Conservation (phyloP, 257 asterid genomes). For the Fraxinus excelsior region DNA sequence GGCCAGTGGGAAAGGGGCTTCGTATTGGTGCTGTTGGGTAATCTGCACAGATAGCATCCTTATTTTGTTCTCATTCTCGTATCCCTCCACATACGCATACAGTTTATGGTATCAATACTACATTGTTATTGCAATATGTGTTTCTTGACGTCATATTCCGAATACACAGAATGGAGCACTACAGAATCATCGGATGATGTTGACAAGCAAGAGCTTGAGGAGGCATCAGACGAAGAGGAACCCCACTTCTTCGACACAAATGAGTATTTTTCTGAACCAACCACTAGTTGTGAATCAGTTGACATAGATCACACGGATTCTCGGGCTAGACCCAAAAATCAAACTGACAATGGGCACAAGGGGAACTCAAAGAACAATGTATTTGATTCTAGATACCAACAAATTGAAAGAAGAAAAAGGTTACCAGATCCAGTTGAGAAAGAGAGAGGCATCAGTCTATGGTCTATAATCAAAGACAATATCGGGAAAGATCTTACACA, state of each 20-base stretch:
- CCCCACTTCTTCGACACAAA: conserved; percentile 64
- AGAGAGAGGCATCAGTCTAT: conserved; percentile 84
- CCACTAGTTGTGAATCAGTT: conserved; percentile 33
- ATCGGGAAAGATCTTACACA: conserved; percentile 90
- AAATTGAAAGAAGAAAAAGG: conserved; percentile 67
- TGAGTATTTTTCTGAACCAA: conserved; percentile 60
- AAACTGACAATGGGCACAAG: conserved; percentile 26
- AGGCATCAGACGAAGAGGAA: conserved; percentile 89
- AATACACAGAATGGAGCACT: conserved; percentile 80
- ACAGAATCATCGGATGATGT: conserved; percentile 92
- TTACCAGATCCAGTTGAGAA: conserved; percentile 92
- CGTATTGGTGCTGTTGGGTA: too few relatives aligned
- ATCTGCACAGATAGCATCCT: neutral
- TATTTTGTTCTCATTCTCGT: neutral
- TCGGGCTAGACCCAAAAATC: conserved; percentile 30
- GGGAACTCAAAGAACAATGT: conserved; percentile 24
- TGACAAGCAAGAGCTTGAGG: conserved; percentile 91
- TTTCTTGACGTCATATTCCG: conserved; percentile 19
- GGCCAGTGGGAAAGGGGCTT: too few relatives aligned
- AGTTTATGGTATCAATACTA: neutral
- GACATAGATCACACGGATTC: conserved; percentile 43
- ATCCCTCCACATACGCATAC: neutral
- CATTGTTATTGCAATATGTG: neutral
- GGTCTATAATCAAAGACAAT: conserved; percentile 97
- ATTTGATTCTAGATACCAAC: conserved; percentile 32